Evolutionary conservation across 2,329 filamentous ascomycete genomes (phyloP).

Genomic region (Amauroascus niger): DNA sequence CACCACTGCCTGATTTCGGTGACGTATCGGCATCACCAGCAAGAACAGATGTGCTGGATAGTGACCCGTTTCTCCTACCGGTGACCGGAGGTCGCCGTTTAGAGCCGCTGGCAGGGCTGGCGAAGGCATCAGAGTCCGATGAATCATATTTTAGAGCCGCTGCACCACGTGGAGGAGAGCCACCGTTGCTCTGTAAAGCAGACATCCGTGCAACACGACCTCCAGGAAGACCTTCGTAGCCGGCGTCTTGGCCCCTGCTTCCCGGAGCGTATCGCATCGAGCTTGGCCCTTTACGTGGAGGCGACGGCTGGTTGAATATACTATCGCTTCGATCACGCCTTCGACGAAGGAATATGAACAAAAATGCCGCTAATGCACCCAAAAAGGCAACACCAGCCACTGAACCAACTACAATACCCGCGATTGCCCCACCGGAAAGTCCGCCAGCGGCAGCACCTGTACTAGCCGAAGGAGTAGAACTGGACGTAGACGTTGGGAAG

Average conservation of each 20-base stretch:
- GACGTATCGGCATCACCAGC: constrained; percentile 61
- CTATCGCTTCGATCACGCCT: constrained; percentile 55
- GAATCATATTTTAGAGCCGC: constrained; percentile 42
- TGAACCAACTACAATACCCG: constrained; percentile 78
- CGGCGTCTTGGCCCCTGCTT: constrained; percentile 31
- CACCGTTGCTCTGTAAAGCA: constrained; percentile 62
- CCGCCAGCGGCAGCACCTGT: constrained; percentile 23
- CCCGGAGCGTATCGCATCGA: constrained; percentile 37
- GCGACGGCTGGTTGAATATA: constrained; percentile 84
- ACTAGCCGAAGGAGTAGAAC: constrained; percentile 46
- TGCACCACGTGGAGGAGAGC: constrained; percentile 47
- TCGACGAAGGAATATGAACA: constrained; percentile 46
- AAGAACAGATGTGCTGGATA: constrained; percentile 74
- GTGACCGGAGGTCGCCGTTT: constrained; percentile 39
- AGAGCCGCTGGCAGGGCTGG: constrained; percentile 60
- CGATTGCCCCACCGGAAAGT: constrained; percentile 52
- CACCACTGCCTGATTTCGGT: constrained; percentile 56
- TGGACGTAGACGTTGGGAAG: constrained; percentile 55
- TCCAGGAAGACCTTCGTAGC: constrained; percentile 69
- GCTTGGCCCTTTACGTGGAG: constrained; percentile 40
- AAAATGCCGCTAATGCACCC: constrained; percentile 51
- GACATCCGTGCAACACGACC: constrained; percentile 94
- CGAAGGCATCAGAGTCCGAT: constrained; percentile 57
- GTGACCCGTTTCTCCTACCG: constrained; percentile 68
- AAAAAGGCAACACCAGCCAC: constrained; percentile 61